phyloP scores from a whole-genome alignment of 805 yeast species.

The Maudiozyma serrabonitensis region DNA sequence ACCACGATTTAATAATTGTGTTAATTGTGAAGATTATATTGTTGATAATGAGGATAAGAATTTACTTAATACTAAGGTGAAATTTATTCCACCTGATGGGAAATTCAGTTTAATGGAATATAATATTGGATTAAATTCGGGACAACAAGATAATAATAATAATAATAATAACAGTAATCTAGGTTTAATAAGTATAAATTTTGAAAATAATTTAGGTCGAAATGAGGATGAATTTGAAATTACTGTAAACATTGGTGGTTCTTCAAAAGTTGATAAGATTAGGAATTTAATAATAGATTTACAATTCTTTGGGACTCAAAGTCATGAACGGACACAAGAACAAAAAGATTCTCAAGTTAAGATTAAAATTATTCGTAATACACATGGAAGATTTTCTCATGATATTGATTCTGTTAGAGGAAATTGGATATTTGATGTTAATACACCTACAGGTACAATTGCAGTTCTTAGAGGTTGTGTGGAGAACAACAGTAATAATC shows the following conservation, averaged over 20 bases:
- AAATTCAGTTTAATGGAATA: conserved; percentile 53
- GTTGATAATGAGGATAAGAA: not conserved
- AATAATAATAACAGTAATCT: no score
- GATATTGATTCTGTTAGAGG: conserved; percentile 34
- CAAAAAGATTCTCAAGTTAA: conserved; percentile 15
- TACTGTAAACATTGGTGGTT: conserved; percentile 26
- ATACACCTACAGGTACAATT: conserved; percentile 50
- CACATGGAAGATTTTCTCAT: conserved; percentile 68
- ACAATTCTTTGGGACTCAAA: conserved; percentile 6
- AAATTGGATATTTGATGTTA: conserved; percentile 54
- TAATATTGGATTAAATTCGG: conserved; percentile 39
- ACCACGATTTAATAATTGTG: conserved; percentile 66
- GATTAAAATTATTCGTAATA: conserved; percentile 50
- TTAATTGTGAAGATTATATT: conserved; percentile 33
- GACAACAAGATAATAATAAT: conserved; percentile 11
- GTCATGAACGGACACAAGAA: no score
- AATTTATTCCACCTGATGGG: conserved; percentile 88
- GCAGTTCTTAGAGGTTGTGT: conserved; percentile 60
- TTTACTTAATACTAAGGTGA: conserved; percentile 24
- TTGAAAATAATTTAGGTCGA: conserved; percentile 27
- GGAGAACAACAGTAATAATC: conserved; percentile 13
- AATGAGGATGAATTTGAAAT: conserved; percentile 34
- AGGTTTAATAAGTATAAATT: conserved; percentile 26
- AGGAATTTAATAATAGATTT: conserved; percentile 40
- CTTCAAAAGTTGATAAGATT: conserved; percentile 37